Evolutionary conservation across 2,329 filamentous ascomycete species (phyloP).

Genomic region (Monosporascus sp.): DNA sequence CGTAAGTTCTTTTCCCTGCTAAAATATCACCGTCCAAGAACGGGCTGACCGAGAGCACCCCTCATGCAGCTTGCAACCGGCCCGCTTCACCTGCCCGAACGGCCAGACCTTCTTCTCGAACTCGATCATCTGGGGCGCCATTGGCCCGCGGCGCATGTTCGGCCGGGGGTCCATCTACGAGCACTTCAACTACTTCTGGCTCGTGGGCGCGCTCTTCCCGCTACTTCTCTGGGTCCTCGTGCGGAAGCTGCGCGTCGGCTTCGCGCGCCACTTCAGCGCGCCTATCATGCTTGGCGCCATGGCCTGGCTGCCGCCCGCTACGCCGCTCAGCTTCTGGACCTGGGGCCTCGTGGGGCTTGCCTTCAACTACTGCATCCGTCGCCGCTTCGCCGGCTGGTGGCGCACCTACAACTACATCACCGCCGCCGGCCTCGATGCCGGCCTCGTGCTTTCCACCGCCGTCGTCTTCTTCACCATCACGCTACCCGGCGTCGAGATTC

Average conservation of each 20-base stretch:
- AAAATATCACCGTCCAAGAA: slow-evolving; percentile 10
- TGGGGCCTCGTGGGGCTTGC: slow-evolving; percentile 54
- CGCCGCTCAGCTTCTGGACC: slow-evolving; percentile 51
- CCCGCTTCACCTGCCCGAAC: slow-evolving; percentile 39
- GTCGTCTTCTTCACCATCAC: slow-evolving; percentile 33
- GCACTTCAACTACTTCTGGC: slow-evolving; percentile 48
- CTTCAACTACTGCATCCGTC: slow-evolving; percentile 54
- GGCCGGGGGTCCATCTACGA: slow-evolving; percentile 46
- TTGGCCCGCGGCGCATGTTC: slow-evolving; percentile 53
- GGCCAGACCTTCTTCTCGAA: slow-evolving; percentile 43
- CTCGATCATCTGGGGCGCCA: slow-evolving; percentile 52
- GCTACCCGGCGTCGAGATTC: slow-evolving; percentile 30
- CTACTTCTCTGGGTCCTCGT: slow-evolving; percentile 40
- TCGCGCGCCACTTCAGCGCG: slow-evolving; percentile 46
- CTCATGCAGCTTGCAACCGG: slow-evolving; percentile 31
- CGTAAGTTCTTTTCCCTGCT: slow-evolving; percentile 16
- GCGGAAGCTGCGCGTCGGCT: slow-evolving; percentile 34
- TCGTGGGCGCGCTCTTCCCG: slow-evolving; percentile 44
- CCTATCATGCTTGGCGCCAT: slow-evolving; percentile 54
- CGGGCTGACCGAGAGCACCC: slow-evolving; percentile 11
- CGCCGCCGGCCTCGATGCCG: slow-evolving; percentile 34
- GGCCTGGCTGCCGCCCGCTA: slow-evolving; percentile 52
- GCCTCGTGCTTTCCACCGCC: slow-evolving; percentile 33
- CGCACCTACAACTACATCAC: slow-evolving; percentile 39
- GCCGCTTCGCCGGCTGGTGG: slow-evolving; percentile 56